Evolutionary conservation across 768 basidiomycete species (phyloP).

Genomic region (Naganishia onofrii): DNA sequence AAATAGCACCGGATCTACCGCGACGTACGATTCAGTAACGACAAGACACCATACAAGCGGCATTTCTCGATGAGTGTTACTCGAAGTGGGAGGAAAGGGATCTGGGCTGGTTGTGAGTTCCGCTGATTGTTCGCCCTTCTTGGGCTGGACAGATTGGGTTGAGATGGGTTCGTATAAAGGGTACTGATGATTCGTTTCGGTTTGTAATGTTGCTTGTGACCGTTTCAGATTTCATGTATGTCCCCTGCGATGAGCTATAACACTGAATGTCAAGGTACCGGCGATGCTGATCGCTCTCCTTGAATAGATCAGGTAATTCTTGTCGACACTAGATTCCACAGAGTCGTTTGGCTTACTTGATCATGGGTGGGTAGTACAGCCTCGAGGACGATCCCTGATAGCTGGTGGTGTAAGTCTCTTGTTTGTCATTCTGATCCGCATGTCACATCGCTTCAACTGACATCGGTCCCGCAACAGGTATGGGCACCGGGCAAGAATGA

Average conservation of each 20-base stretch:
- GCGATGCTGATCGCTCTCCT: background rate
- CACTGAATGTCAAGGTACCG: background rate
- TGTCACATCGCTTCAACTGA: background rate
- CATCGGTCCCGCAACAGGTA: slow-evolving; percentile 25
- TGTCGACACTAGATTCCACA: too few relatives aligned
- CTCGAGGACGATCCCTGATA: slow-evolving; percentile 64
- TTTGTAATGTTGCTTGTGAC: too few relatives aligned
- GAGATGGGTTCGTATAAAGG: background rate
- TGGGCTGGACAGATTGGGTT: background rate
- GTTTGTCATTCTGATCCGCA: background rate
- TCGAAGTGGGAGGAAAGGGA: slow-evolving; percentile 82
- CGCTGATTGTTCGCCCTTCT: background rate
- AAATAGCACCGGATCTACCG: slow-evolving; percentile 80
- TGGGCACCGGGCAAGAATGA: slow-evolving; percentile 63
- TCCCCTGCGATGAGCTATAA: background rate
- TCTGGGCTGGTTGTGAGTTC: slow-evolving; percentile 79
- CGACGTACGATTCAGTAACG: slow-evolving; percentile 63
- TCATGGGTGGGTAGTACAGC: slow-evolving; percentile 42
- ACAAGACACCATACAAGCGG: slow-evolving; percentile 81
- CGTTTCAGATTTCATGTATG: background rate
- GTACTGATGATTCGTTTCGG: background rate
- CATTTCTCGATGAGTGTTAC: slow-evolving; percentile 79
- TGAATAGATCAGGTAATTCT: slow-evolving; percentile 13
- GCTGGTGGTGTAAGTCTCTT: slow-evolving; percentile 63
- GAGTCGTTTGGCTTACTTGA: background rate